Base-by-base conservation (phyloP, 345 rosid species). In the Jatropha curcas region DNA sequence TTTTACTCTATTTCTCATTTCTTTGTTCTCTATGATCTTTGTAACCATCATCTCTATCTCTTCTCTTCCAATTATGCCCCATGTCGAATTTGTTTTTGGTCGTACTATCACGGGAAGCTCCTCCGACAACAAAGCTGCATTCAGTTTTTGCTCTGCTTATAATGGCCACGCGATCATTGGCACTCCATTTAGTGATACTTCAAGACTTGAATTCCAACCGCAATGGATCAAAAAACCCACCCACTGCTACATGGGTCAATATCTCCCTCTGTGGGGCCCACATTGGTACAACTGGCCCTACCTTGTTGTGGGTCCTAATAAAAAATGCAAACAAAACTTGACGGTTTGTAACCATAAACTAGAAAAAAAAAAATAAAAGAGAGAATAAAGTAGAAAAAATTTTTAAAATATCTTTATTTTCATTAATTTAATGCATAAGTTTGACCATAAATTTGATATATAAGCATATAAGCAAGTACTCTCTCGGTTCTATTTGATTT, bases 131-230 rank as follows among this genome's bases (percentile, higher is more conserved):
- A 92, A 53, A 22, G 84, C 65, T 0, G 98, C 94, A 50, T 90
- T 92, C 90, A 90, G 79, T 56, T 79, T 72, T 25, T 90, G 98
- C 82, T 92, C 96, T 0, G 89, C 88, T 12, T 83, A 86, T 4
- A 92, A 71, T 0, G 98, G 98, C 96, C 96, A 88, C 12, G 80
- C 90, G 8, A 92, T 74, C 72, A 90, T 82, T 0, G 92, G 90
- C 25, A 87, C 83, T 14, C 96, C 96, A 5, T 74, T 83, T 13
- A n/a, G 64, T 52, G 27, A 88, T 70, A 30, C 92, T 74, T 90
- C 96, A 5, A 90, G 60, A 0, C 70, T 77, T 4, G 95, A 92
- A 33, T 84, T 86, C 93, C 97, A 90, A 5, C 92, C 97, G 9
- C 89, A 82, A 39, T 92, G 96, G 92, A 81, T 12, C n/a, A n/a